Base-by-base conservation (phyloP, 306 rosid species). In the Sicyos baderoa region DNA sequence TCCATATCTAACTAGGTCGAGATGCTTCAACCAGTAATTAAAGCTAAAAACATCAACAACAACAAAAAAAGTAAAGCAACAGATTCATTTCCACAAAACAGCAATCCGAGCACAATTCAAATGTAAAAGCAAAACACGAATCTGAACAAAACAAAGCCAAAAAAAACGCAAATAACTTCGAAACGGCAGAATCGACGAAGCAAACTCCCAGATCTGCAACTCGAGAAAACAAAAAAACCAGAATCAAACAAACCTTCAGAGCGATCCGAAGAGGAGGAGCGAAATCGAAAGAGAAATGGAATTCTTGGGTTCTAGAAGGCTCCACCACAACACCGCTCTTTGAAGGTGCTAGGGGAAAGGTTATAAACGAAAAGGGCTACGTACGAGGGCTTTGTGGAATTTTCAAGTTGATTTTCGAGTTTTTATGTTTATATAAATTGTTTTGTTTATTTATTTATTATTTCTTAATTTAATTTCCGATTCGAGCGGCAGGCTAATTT, bases 181-280 rank as follows among this genome's bases (percentile, higher is more conserved):
- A 40, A 79, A 73, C n/a, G 79, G 22, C 8, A 16, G 50, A 77
- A 86, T 37, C 75, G n/a, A 61, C 6, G 6, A 74, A n/a, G 11
- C n/a, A 22, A 45, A 37, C 7, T 14, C 51, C 9, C 89, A 87
- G 95, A 87, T 87, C 96, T 85, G 78, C 52, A 5, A 16, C 10
- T 0, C 58, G 15, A 55, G 22, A 14, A 35, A 76, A 52, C 42
- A 25, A 25, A 27, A 40, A 47, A 73, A 71, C 55, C 13, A 72
- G 17, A 70, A 81, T 79, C 77, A 75, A n/a, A 77, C 74, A 67
- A 55, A 84, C 88, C 86, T 81, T 52, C 52, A 50, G 15, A 57
- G 75, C 73, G 83, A 79, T 82, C 85, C 65, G 47, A 62, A 32
- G 8, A 58, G 54, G 37, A 19, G 50, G 29, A 42, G 73, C 48